A percentile compares a stretch with the other conserved stretches of the same genome.
phyloP scores from a whole-genome alignment of 2,329 filamentous ascomycete species.

The Graphilbum fragrans region DNA sequence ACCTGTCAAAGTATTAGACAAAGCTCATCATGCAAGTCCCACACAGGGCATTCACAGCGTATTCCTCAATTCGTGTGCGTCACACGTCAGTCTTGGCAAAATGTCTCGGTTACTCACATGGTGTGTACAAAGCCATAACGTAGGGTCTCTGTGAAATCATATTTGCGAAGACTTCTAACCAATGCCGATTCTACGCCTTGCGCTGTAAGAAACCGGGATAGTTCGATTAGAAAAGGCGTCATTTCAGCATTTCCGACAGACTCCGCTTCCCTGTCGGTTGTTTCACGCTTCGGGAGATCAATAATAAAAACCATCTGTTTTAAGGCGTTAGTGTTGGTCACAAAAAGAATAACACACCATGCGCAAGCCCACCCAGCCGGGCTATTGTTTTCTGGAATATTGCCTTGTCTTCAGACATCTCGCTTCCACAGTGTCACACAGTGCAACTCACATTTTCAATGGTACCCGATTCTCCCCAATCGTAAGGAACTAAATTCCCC shows the following conservation, averaged over 20 bases:
- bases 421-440: too few relatives aligned
- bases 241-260: not conserved
- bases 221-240: constrained; percentile 51
- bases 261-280: constrained; percentile 10
- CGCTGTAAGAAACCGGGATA: constrained; percentile 58
- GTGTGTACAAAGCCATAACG: constrained; percentile 74
- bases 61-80: too few relatives aligned
- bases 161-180: constrained; percentile 56
- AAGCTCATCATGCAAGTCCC: constrained; percentile 3
- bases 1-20: constrained; percentile 28
- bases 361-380: not conserved
- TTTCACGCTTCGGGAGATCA: constrained; percentile 59
- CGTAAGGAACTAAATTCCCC: constrained; percentile 73
- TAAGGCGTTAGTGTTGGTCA: not conserved
- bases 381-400: too few relatives aligned
- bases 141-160: constrained; percentile 67
- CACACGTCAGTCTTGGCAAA: too few relatives aligned
- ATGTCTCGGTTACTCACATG: constrained; percentile 41
- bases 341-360: not conserved
- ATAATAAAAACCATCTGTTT: constrained; percentile 75
- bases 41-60: not conserved
- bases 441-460: constrained; percentile 66
- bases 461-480: constrained; percentile 77
- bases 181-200: constrained; percentile 54
- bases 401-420: not conserved